Evolutionary conservation across 495 filamentous ascomycete genomes (phyloP), one percentile per base, ranked within the genome.

Genomic region (Penicillium lividum): DNA sequence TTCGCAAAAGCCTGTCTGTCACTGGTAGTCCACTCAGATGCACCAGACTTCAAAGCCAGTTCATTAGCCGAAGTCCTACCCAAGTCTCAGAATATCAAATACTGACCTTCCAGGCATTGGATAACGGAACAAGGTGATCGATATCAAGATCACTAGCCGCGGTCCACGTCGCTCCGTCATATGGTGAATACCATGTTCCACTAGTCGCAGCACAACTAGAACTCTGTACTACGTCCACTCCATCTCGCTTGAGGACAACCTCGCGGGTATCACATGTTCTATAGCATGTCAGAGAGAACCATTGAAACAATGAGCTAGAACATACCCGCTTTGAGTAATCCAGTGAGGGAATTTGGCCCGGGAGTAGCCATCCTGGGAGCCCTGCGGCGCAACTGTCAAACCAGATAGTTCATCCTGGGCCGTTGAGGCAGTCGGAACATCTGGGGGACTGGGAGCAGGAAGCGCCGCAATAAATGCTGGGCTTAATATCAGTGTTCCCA

Each of bases 121-220:
- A 84, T 44, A 92, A 64, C 0, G 89, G 88, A 15, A 92, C 87
- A 67, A 92, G 73, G 68, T 92, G 89, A 64, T 92, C 89, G 55
- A 92, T 90, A 61, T 91, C 86, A 2, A 92, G 58, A 68, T 91
- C 87, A 7, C 79, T 80, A 0, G 86, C 77, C 5, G 71, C 70
- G 0, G 85, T 87, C 88, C 88, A 91, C 3, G 77, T 86, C 0
- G 73, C 86, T 1, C 87, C 87, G 60, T 92, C 89, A 65, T 86
- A 92, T 1, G 85, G 84, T 22, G 80, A 84, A 18, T 61, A 71
- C 89, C 89, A 92, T 9, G 68, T 72, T 5, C 89, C 89, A 36
- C 33, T 36, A 29, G 76, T 84, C 0, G 84, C 69, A 5, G 79
- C 68, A 64, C 89, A 92, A 55, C 75, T 71, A 13, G 65, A 72